Conservation (phyloP, 2,329 filamentous ascomycete genomes). For the Ascochyta viciae-villosae region DNA sequence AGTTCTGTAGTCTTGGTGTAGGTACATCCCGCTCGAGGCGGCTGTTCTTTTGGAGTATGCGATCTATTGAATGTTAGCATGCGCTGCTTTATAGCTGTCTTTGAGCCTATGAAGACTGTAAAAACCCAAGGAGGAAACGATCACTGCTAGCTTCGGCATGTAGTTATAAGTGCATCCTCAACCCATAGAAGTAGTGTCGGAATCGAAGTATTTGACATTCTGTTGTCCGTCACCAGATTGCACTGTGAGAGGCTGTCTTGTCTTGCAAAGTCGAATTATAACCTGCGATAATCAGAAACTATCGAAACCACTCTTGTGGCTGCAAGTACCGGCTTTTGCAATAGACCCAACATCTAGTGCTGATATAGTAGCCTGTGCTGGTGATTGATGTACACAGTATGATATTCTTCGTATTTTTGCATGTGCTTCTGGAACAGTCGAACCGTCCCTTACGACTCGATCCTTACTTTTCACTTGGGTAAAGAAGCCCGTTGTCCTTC, state of each 20-base stretch:
- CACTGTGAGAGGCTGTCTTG: too few species aligned
- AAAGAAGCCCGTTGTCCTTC: conserved; percentile 54
- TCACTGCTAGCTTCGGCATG: background rate
- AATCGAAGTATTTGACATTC: background rate
- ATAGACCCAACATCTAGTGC: too few species aligned
- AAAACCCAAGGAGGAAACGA: background rate
- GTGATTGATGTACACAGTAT: background rate
- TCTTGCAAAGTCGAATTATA: too few species aligned
- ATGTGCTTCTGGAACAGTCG: background rate
- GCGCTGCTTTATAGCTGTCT: background rate
- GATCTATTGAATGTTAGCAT: background rate
- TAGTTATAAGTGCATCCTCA: background rate
- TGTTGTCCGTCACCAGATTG: too few species aligned
- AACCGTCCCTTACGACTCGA: background rate
- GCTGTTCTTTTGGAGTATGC: background rate
- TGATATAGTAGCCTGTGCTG: background rate
- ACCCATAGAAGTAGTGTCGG: too few species aligned
- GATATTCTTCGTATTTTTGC: background rate
- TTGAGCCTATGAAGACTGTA: background rate
- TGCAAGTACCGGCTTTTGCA: background rate
- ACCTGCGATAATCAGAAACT: background rate
- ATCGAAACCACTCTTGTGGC: background rate
- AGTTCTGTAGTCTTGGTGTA: background rate
- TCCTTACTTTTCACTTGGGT: conserved; percentile 13
- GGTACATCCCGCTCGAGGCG: background rate